Conservation (phyloP, 2,329 filamentous ascomycete genomes). For the Rhinocladiella similis region DNA sequence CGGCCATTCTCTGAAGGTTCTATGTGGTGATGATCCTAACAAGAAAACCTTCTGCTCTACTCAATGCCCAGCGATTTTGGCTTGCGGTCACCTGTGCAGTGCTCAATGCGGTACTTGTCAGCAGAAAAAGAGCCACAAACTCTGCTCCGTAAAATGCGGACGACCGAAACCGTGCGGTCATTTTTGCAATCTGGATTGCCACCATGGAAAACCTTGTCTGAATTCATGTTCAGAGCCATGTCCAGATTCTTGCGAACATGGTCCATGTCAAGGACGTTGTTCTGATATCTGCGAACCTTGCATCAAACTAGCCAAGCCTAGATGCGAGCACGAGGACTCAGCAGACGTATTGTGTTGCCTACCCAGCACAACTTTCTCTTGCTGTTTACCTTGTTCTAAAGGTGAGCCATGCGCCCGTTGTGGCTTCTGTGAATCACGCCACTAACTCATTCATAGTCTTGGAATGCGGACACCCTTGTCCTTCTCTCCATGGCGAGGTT, state of each 20-base stretch:
- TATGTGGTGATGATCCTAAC: slow-evolving; percentile 21
- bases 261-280: slow-evolving; percentile 25
- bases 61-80: slow-evolving; percentile 19
- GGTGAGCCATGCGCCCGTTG: not conserved
- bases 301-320: slow-evolving; percentile 5
- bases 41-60: slow-evolving; percentile 6
- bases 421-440: not conserved
- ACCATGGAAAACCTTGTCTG: slow-evolving; percentile 22
- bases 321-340: slow-evolving; percentile 16
- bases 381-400: slow-evolving; percentile 17
- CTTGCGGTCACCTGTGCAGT: slow-evolving; percentile 28
- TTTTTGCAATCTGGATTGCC: slow-evolving; percentile 24
- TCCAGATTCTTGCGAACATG: slow-evolving; percentile 22
- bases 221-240: slow-evolving; percentile 26
- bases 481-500: slow-evolving; percentile 22
- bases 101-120: slow-evolving; percentile 14
- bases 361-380: slow-evolving; percentile 14
- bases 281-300: slow-evolving; percentile 27
- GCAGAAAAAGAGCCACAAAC: slow-evolving; percentile 4
- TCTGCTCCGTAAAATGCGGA: slow-evolving; percentile 14
- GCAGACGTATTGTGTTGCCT: slow-evolving; percentile 24
- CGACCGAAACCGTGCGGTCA: slow-evolving; percentile 20
- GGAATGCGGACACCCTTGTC: slow-evolving; percentile 24
- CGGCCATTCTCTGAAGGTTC: slow-evolving; percentile 24
- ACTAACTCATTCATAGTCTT: slow-evolving; percentile 5